Evolutionary conservation across 176 grass and related monocot genomes (phyloP).

Genomic region (Luzula sylvatica): DNA sequence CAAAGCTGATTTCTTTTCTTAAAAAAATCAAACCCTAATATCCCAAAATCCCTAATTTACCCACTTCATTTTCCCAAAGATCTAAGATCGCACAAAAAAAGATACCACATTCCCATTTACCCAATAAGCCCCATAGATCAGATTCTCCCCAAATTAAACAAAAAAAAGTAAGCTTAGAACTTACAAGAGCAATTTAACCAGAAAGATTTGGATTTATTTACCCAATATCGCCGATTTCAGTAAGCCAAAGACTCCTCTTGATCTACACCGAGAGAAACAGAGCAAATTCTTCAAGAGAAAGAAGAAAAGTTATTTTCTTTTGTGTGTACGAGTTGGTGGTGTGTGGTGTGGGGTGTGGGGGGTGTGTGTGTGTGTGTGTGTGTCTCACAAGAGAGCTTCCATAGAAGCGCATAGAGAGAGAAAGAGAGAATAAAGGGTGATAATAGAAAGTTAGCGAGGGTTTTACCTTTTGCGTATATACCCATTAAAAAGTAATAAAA

Average conservation of each 20-base stretch:
- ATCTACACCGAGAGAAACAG: slow-evolving; percentile 21
- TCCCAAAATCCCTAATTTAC: neutral
- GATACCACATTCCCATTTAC: slow-evolving; percentile 11
- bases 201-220: slow-evolving; percentile 16
- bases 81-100: slow-evolving; percentile 17
- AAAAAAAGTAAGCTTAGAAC: neutral
- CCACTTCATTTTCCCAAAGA: neutral
- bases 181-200: neutral
- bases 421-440: slow-evolving; percentile 26
- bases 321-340: neutral
- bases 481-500: slow-evolving; percentile 9
- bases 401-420: slow-evolving; percentile 26
- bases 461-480: too few species aligned
- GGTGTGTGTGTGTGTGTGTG: slow-evolving; percentile 9
- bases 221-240: slow-evolving; percentile 15
- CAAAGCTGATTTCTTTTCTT: slow-evolving; percentile 12
- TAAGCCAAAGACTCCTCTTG: slow-evolving; percentile 21
- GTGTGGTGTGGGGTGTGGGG: too few species aligned
- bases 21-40: slow-evolving; percentile 13
- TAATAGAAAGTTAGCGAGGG: slow-evolving; percentile 16
- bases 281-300: neutral
- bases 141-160: slow-evolving; percentile 1
- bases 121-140: neutral
- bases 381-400: slow-evolving; percentile 22
- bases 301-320: neutral